Percentiles rank a stretch among this genome's conserved stretches.
These are phyloP conservation scores for Thalassiosira livingstoniorum DNA, from an alignment of 352 stramenopile genomes.

Conservation along the genomic window DNA sequence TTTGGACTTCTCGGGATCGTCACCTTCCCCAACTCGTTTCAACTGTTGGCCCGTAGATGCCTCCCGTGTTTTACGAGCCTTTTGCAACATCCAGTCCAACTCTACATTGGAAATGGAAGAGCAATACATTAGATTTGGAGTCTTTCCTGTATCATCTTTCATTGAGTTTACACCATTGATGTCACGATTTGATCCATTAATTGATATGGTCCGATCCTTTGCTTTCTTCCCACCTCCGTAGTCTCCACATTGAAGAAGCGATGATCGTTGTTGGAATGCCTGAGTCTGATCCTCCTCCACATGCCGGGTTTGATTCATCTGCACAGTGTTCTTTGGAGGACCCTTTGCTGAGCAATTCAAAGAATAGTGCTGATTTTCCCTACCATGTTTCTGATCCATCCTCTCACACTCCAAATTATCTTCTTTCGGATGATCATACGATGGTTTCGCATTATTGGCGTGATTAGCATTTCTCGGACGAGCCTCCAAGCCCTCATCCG, in stretches of 20 bases:
- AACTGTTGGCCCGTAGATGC: constrained; percentile 11
- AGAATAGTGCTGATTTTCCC: neutral
- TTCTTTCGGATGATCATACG: neutral
- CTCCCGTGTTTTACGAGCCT: constrained; percentile 5
- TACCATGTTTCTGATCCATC: neutral
- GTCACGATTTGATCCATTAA: neutral
- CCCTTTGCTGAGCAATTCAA: neutral
- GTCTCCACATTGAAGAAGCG: constrained; percentile 12
- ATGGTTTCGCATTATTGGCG: neutral
- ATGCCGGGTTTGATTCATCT: neutral
- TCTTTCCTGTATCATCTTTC: neutral
- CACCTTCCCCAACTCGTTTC: too few species aligned
- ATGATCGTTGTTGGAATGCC: constrained; percentile 2
- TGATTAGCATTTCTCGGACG: neutral
- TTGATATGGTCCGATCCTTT: neutral
- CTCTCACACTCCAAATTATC: neutral
- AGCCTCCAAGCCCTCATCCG: constrained; percentile 11
- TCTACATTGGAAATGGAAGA: constrained; percentile 3
- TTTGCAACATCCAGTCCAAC: neutral
- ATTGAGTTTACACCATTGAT: neutral
- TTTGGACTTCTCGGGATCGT: neutral
- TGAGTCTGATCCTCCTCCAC: constrained; percentile 13
- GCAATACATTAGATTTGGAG: neutral
- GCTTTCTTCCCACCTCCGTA: constrained; percentile 31
- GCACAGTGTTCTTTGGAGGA: too few species aligned